Evolutionary conservation across 2,329 filamentous ascomycete genomes (phyloP).

Genomic region (Trichoderma sp.): DNA sequence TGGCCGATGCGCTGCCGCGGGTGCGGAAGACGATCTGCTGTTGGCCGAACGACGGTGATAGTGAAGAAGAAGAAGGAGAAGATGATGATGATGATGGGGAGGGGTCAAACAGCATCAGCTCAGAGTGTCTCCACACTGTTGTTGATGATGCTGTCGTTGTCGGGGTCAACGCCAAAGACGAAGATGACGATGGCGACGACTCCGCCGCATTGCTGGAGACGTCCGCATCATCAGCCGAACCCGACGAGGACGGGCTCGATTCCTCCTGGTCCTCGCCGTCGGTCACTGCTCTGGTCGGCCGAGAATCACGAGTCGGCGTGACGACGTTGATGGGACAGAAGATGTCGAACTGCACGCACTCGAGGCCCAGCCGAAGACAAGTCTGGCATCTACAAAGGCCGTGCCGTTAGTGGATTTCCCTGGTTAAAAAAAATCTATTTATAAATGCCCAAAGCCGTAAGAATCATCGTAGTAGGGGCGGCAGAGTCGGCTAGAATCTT

Average conservation of each 20-base stretch:
- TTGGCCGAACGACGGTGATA: not conserved
- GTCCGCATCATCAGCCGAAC: not conserved
- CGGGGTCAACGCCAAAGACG: not conserved
- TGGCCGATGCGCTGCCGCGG: not conserved
- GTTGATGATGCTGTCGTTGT: not conserved
- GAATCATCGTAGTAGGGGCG: not conserved
- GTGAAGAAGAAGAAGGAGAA: not conserved
- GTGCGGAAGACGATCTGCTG: conserved; percentile 8
- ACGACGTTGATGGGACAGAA: conserved; percentile 27
- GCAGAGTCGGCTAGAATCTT: not conserved
- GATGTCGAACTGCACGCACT: conserved; percentile 26
- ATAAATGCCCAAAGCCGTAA: conserved; percentile 1
- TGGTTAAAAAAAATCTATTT: not conserved
- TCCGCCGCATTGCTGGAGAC: not conserved
- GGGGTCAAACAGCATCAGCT: not conserved
- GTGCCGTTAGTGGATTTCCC: not conserved
- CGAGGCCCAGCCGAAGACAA: conserved; percentile 21
- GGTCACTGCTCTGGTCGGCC: conserved; percentile 7
- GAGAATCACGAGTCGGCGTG: conserved; percentile 24
- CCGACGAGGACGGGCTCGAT: conserved; percentile 4
- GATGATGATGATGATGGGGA: not conserved
- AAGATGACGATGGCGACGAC: not conserved
- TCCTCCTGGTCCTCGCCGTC: conserved; percentile 11
- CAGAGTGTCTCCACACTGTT: not conserved
- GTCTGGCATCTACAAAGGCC: conserved; percentile 13